These are phyloP conservation scores for Pestalotiopsis sp. DNA, from an alignment of 2,329 filamentous ascomycete species.

Conservation along the genomic window DNA sequence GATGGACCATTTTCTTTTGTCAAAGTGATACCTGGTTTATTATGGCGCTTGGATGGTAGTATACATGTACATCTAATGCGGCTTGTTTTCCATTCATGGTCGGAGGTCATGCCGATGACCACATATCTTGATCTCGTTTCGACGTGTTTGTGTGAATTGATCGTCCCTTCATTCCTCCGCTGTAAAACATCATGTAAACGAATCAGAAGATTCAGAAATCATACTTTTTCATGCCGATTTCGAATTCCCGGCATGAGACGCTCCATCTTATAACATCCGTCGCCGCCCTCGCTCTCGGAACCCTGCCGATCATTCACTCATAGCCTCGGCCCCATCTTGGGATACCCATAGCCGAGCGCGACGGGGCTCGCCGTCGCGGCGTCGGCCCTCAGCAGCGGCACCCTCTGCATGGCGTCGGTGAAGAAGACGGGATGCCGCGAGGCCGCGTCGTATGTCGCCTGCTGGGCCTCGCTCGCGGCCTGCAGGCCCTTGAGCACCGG, in stretches of 20 bases:
- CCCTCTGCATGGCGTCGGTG: constrained; percentile 62
- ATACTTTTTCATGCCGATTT: neutral
- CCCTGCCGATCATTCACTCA: constrained; percentile 27
- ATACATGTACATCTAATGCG: constrained; percentile 3
- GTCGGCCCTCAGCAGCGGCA: constrained; percentile 41
- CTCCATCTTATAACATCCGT: neutral
- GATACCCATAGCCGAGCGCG: constrained; percentile 64
- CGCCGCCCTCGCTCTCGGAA: neutral
- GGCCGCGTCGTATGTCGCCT: constrained; percentile 47
- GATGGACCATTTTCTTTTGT: constrained; percentile 1
- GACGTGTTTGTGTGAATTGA: neutral
- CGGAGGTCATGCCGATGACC: neutral
- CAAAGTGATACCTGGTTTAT: neutral
- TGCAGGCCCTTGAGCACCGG: constrained; percentile 8
- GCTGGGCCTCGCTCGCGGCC: constrained; percentile 7
- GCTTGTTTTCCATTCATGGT: neutral
- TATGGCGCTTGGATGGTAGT: neutral
- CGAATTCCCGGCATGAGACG: neutral
- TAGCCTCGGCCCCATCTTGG: constrained; percentile 43
- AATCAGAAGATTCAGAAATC: no score
- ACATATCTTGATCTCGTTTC: neutral
- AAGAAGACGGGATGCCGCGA: constrained; percentile 77
- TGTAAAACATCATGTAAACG: no score
- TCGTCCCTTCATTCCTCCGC: neutral
- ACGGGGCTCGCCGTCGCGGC: constrained; percentile 48